Evolutionary conservation across 768 basidiomycete species (phyloP).

Genomic region (Lactarius sp.): DNA sequence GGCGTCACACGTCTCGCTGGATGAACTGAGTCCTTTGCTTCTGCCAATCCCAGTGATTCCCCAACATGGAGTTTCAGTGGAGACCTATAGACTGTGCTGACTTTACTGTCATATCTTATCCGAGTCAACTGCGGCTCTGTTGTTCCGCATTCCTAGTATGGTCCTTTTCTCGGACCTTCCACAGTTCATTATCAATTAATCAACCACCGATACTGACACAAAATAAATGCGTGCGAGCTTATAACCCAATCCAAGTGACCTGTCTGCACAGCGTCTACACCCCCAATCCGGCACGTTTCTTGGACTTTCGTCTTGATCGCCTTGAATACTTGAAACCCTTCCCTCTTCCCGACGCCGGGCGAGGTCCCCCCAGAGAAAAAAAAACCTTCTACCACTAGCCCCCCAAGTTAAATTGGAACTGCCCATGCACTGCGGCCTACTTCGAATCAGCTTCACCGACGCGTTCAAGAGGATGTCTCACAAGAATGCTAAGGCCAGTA

Average conservation of each 20-base stretch:
- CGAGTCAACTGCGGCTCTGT: not conserved
- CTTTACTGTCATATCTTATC: not conserved
- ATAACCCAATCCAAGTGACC: not conserved
- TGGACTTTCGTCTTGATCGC: not conserved
- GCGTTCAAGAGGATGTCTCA: not conserved
- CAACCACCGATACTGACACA: not conserved
- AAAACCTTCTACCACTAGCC: too few species aligned
- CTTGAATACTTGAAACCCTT: not conserved
- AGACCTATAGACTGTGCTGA: not conserved
- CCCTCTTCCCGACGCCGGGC: not conserved
- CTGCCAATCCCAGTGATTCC: too few species aligned
- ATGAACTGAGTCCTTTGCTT: too few species aligned
- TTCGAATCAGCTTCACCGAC: not conserved
- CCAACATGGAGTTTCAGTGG: too few species aligned
- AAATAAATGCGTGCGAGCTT: not conserved
- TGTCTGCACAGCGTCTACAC: not conserved
- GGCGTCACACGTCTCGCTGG: too few species aligned
- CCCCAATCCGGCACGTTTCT: not conserved
- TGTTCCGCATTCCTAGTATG: not conserved
- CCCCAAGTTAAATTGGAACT: too few species aligned
- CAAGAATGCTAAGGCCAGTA: not conserved
- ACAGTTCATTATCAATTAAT: not conserved
- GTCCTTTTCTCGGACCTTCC: not conserved
- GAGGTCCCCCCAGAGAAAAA: not conserved
- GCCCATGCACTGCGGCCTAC: not conserved